These are phyloP conservation scores for Oryza australiensis DNA, from an alignment of 176 grass and related monocot species.

Conservation along the genomic window DNA sequence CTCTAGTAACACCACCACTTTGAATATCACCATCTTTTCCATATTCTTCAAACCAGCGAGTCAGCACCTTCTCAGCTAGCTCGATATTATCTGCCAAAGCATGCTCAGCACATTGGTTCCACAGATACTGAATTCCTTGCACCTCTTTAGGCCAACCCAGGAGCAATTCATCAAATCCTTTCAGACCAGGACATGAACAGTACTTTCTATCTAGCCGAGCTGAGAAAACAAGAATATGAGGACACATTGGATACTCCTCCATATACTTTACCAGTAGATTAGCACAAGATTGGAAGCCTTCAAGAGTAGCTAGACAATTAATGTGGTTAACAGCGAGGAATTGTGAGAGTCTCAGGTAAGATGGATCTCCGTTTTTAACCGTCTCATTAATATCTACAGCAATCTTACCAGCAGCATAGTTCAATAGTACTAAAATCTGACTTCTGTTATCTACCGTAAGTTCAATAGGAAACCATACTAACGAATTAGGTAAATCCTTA, in stretches of 20 bases:
- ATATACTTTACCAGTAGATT: slow-evolving; percentile 80
- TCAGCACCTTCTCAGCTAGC: slow-evolving; percentile 61
- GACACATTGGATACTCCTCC: slow-evolving; percentile 76
- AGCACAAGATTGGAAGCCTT: slow-evolving; percentile 57
- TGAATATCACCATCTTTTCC: slow-evolving; percentile 40
- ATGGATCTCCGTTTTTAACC: slow-evolving; percentile 52
- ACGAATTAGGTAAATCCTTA: slow-evolving; percentile 55
- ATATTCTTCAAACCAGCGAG: slow-evolving; percentile 62
- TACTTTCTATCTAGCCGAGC: slow-evolving; percentile 52
- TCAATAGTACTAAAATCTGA: slow-evolving; percentile 57
- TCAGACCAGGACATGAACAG: slow-evolving; percentile 40
- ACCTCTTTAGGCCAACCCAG: slow-evolving; percentile 72
- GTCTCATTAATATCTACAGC: slow-evolving; percentile 59
- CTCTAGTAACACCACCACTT: slow-evolving; percentile 22
- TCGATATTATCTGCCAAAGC: slow-evolving; percentile 55
- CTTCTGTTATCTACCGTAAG: slow-evolving; percentile 48
- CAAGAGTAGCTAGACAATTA: slow-evolving; percentile 60
- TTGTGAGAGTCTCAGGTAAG: slow-evolving; percentile 69
- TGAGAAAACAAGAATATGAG: slow-evolving; percentile 67
- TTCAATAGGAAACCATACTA: slow-evolving; percentile 68
- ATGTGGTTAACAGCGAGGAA: slow-evolving; percentile 80
- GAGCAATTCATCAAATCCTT: slow-evolving; percentile 73
- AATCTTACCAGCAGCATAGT: slow-evolving; percentile 61
- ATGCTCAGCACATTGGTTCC: slow-evolving; percentile 83
- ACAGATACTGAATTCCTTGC: slow-evolving; percentile 83